A percentile compares a stretch with the other conserved stretches of the same genome.
Conservation (phyloP, 768 basidiomycete genomes). For the Chalciporus sphaerocephalus region DNA sequence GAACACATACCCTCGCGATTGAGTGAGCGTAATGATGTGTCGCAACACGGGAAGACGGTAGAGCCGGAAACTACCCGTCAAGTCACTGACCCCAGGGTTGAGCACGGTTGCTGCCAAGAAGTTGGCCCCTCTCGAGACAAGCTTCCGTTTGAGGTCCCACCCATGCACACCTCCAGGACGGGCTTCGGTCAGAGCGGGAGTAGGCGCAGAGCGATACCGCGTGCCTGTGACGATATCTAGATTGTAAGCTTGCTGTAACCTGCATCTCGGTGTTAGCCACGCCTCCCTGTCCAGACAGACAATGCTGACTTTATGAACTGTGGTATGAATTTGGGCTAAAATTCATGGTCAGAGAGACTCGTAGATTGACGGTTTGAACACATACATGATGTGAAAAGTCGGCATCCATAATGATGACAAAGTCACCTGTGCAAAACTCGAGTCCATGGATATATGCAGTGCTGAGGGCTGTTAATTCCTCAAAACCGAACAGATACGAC, state of each 20-base stretch:
- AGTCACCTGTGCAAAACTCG: conserved; percentile 85
- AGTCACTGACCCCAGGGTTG: conserved; percentile 80
- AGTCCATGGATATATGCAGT: conserved; percentile 92
- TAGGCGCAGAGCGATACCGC: conserved; percentile 66
- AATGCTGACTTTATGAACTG: conserved; percentile 73
- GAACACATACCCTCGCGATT: conserved; percentile 91
- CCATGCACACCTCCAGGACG: conserved; percentile 84
- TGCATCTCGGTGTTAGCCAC: conserved; percentile 25
- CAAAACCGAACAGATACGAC: background rate
- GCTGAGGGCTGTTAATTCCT: conserved; percentile 34
- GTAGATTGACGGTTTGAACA: conserved; percentile 7
- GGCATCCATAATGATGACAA: conserved; percentile 96
- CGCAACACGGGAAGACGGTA: conserved; percentile 74
- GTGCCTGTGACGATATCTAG: conserved; percentile 93
- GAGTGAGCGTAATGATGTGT: conserved; percentile 79
- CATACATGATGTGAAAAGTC: conserved; percentile 93
- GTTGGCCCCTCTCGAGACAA: conserved; percentile 86
- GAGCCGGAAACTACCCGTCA: conserved; percentile 89
- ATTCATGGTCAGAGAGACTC: background rate
- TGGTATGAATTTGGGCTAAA: conserved; percentile 91
- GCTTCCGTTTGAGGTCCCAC: conserved; percentile 87
- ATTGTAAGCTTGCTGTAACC: conserved; percentile 80
- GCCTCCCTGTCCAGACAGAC: background rate
- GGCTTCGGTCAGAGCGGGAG: conserved; percentile 52
- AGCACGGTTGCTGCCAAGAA: conserved; percentile 84